Conservation (phyloP, 495 filamentous ascomycete species). For the Acidiella bohemica region DNA sequence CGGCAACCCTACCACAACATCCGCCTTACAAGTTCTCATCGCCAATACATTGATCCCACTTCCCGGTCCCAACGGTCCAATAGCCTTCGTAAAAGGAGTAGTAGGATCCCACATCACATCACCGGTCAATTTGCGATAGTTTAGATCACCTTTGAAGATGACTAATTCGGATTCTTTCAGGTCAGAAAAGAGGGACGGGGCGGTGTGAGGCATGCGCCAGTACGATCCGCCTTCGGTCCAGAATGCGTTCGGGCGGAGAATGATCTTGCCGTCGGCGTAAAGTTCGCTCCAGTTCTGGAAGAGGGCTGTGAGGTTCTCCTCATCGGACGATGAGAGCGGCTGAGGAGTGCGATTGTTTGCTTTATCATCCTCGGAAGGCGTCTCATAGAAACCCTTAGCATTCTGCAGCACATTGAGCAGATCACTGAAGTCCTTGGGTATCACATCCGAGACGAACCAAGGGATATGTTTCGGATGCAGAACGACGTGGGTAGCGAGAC, state of each 20-base stretch:
- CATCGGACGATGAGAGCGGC: constrained; percentile 52
- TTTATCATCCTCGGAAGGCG: constrained; percentile 50
- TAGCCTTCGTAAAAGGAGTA: constrained; percentile 71
- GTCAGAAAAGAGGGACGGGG: constrained; percentile 56
- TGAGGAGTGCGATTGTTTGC: constrained; percentile 39
- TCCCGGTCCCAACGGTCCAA: constrained; percentile 69
- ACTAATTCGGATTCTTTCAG: constrained; percentile 78
- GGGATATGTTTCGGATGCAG: constrained; percentile 88
- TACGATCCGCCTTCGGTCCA: constrained; percentile 79
- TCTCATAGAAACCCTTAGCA: constrained; percentile 60
- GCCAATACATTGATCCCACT: constrained; percentile 72
- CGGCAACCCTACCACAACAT: constrained; percentile 81
- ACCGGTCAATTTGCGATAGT: constrained; percentile 79
- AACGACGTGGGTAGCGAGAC: constrained; percentile 73
- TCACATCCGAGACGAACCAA: constrained; percentile 95
- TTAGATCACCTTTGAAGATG: constrained; percentile 92
- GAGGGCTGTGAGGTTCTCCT: constrained; percentile 54
- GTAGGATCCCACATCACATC: constrained; percentile 88
- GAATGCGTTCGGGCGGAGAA: constrained; percentile 68
- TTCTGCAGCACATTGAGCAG: constrained; percentile 63
- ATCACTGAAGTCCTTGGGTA: constrained; percentile 68
- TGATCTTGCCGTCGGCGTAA: constrained; percentile 68
- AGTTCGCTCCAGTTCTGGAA: constrained; percentile 67
- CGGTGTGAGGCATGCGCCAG: constrained; percentile 66
- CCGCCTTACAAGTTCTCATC: constrained; percentile 88